Evolutionary conservation across 768 basidiomycete species (phyloP).

Genomic region (Lactarius vividus): DNA sequence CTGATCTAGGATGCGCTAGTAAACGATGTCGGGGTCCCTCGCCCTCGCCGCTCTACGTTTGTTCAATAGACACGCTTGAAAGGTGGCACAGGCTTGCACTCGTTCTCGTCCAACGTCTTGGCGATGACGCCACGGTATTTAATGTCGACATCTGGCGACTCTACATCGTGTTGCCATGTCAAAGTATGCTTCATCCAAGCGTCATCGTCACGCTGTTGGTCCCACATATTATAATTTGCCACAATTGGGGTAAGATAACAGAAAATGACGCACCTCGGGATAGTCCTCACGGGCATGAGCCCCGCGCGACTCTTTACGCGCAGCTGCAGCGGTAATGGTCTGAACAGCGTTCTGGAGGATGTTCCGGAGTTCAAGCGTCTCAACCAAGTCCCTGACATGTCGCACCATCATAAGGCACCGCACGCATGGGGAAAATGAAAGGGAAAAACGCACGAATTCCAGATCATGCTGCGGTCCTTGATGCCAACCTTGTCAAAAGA

Average conservation of each 20-base stretch:
- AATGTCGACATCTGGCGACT: conserved; percentile 81
- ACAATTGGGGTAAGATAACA: conserved; percentile 1
- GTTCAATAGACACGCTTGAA: conserved; percentile 92
- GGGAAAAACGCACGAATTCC: conserved; percentile 81
- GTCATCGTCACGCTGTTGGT: conserved; percentile 78
- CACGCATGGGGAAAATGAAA: not conserved
- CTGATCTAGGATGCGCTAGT: not conserved
- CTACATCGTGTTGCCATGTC: conserved; percentile 81
- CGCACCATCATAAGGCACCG: conserved; percentile 1
- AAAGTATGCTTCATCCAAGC: conserved; percentile 96
- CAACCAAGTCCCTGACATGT: conserved; percentile 77
- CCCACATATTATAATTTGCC: not conserved
- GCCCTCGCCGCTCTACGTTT: not conserved
- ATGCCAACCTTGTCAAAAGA: conserved; percentile 89
- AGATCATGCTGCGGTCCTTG: conserved; percentile 99
- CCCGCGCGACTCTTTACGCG: conserved; percentile 96
- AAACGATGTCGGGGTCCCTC: not conserved
- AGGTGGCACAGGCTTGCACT: conserved; percentile 95
- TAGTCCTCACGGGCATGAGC: conserved; percentile 98
- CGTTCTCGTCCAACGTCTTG: conserved; percentile 88
- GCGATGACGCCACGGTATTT: conserved; percentile 85
- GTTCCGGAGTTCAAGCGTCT: conserved; percentile 96
- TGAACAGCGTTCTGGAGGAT: conserved; percentile 93
- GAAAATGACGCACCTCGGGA: conserved; percentile 66
- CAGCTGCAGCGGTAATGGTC: conserved; percentile 89